Base-by-base conservation (phyloP, 345 rosid genomes). In the Aquilaria yunnanensis region DNA sequence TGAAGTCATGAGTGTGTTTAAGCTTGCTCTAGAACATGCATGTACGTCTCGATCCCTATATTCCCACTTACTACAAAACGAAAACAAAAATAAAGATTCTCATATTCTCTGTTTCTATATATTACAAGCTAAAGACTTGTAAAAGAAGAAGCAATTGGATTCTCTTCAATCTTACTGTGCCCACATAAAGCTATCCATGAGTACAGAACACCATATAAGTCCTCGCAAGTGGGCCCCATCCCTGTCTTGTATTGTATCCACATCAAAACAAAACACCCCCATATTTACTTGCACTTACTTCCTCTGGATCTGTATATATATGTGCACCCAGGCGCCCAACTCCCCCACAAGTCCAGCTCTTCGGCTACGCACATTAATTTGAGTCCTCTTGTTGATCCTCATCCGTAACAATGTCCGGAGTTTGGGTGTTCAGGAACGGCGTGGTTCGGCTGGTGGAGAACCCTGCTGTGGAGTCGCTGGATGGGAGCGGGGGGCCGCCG, bases 391-490 rank as follows among this genome's bases (percentile, higher is more conserved):
- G 9, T 14, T 51, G 14, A 5, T 46, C 16, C 14, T 23, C 56
- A 51, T 12, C 33, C 10, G 51, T 10, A 37, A n/a, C 2, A 5
- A 90, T 90, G 97, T 80, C 96, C 0, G 97, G 96, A 4, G 90
- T 88, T 51, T 90, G 97, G 97, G 75, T 82, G 49, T 85, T 90
- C 80, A 78, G 74, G 68, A 77, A 88, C 67, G 94, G 94, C 0
- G 84, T 85, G 16, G 70, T 85, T 49, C 82, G 90, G 48, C 74
- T 80, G 10, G 91, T 77, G 52, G 87, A 80, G 77, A 82, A 87
- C 63, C 88, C 86, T 0, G 82, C 75, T 31, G 79, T 72, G 0
- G 96, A 82, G 30, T 60, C 70, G 4, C 31, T 57, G 30, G 73
- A 77, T 2, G 80, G 83, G 12, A 71, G 67, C 60, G 62, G 77